A percentile compares a stretch with the other conserved stretches of the same genome.
These are phyloP conservation scores for Camptophora hylomeconis DNA, from an alignment of 2,329 filamentous ascomycete genomes.

Conservation along the genomic window DNA sequence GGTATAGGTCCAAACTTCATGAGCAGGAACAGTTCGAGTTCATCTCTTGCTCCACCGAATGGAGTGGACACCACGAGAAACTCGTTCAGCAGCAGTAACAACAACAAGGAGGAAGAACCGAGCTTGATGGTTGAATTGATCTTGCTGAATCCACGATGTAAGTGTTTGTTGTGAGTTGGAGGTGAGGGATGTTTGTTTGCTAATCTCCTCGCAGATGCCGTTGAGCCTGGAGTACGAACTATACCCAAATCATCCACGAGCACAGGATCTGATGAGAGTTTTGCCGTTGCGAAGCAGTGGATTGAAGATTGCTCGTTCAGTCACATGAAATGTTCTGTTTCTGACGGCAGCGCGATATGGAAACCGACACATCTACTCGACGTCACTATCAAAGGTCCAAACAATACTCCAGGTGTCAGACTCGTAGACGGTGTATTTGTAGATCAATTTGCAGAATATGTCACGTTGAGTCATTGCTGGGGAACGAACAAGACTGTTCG, in stretches of 20 bases:
- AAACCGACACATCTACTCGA: constrained; percentile 18
- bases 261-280: constrained; percentile 14
- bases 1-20: too few species aligned
- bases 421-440: constrained; percentile 17
- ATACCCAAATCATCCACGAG: constrained; percentile 12
- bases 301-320: constrained; percentile 17
- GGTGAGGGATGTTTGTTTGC: background rate
- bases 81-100: background rate
- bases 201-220: constrained; percentile 9
- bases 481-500: constrained; percentile 12
- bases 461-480: constrained; percentile 17
- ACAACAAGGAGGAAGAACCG: constrained; percentile 4
- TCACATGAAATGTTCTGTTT: constrained; percentile 18
- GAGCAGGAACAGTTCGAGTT: too few species aligned
- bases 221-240: constrained; percentile 16
- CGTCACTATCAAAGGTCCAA: constrained; percentile 12
- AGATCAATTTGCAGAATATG: constrained; percentile 15
- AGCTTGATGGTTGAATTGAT: constrained; percentile 15
- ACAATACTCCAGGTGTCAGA: constrained; percentile 13
- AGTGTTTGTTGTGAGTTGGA: constrained; percentile 4
- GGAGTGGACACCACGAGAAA: too few species aligned
- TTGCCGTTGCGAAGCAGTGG: constrained; percentile 16
- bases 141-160: constrained; percentile 17
- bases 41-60: too few species aligned
- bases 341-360: constrained; percentile 10